Evolutionary conservation across 2,329 filamentous ascomycete species (phyloP), one percentile per base, ranked within the genome.

Genomic region (Xylaria polymorpha): DNA sequence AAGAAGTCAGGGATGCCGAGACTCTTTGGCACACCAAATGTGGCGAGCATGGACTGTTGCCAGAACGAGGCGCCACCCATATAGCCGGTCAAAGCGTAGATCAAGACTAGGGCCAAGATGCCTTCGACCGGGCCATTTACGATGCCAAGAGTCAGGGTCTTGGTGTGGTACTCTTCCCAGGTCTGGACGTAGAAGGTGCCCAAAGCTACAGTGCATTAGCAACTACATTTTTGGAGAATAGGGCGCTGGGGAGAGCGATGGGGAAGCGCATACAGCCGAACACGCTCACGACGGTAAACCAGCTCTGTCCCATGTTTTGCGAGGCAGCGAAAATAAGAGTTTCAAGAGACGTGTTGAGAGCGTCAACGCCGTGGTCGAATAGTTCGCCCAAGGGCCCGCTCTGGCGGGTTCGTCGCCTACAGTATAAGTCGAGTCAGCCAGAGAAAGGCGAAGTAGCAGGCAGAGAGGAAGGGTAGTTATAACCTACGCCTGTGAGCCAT

Each of bases 91-190:
- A 97, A 83, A 43, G 89, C 88, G 80, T 96, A 98, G 68, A 99
- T 90, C 64, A 87, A 79, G 75, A 93, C 91, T 22, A 99, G 86
- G 48, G 93, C 94, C 56, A 98, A 83, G 65, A 99, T 91, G 61
- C 96, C 96, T 82, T 99, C 96, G 44, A 99, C 96, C 4, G 96
- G 96, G 0, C 96, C 96, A 72, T 95, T 98, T 73, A 99, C 87
- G 71, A 98, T 84, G 68, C 96, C 96, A 6, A 99, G 88, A 1
- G 94, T 98, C 57, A 99, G 88, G 3, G 94, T 96, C 81, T 98
- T 94, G 61, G 96, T 99, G 83, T 98, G 95, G 83, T 98, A 99
- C 80, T 98, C 96, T 78, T 99, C 96, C 96, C 96, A 99, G 41
- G 96, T 98, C 80, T 98, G 96, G 50, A 98, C 92, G 81, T 98